Conservation (phyloP, 768 basidiomycete species). For the Tephrocybe rancida region DNA sequence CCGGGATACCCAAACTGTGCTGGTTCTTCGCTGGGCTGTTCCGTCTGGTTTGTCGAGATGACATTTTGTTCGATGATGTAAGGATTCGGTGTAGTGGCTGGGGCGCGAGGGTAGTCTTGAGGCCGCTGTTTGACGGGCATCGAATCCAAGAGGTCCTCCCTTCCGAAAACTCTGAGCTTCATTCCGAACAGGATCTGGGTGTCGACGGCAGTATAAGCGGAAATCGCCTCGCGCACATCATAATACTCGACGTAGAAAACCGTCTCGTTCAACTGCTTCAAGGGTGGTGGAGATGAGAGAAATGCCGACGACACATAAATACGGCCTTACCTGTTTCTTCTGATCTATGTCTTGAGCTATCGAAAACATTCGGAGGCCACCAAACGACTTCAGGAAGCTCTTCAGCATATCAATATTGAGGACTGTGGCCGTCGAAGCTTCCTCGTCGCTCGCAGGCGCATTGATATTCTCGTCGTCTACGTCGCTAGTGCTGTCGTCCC, state of each 20-base stretch:
- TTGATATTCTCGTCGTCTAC: constrained; percentile 5
- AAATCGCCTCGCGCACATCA: constrained; percentile 60
- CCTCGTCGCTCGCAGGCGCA: background rate
- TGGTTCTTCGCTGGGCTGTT: constrained; percentile 9
- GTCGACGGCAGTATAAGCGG: constrained; percentile 53
- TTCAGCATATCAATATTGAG: constrained; percentile 30
- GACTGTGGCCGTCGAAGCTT: background rate
- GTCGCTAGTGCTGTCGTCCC: constrained; percentile 10
- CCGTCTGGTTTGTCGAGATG: constrained; percentile 9
- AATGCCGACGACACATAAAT: background rate
- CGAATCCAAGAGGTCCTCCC: constrained; percentile 14
- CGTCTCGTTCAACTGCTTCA: constrained; percentile 23
- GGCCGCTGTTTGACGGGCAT: background rate
- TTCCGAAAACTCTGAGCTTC: constrained; percentile 46
- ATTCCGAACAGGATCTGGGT: constrained; percentile 52
- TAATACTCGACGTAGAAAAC: constrained; percentile 68
- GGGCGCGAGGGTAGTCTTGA: constrained; percentile 2
- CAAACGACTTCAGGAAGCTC: constrained; percentile 36
- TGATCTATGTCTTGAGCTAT: constrained; percentile 21
- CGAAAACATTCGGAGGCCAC: constrained; percentile 32
- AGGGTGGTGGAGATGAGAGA: background rate
- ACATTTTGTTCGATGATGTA: constrained; percentile 8
- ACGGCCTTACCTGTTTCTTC: constrained; percentile 23
- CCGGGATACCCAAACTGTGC: constrained; percentile 31
- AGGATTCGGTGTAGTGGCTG: background rate